Conservation (phyloP, 768 basidiomycete genomes). For the Calvatia gigantea region DNA sequence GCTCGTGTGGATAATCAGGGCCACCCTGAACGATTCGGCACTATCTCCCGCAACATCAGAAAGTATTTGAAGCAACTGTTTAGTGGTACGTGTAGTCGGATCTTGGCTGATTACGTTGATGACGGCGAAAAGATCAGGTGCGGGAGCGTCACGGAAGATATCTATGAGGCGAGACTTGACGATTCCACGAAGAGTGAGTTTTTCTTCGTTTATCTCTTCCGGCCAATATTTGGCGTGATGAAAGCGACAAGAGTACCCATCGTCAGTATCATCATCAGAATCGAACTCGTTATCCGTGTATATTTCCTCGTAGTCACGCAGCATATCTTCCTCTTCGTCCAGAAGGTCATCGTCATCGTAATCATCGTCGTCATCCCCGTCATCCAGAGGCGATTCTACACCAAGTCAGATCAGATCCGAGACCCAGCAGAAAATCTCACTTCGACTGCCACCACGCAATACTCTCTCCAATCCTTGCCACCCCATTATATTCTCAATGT, state of each 20-base stretch:
- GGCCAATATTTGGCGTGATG: slow-evolving; percentile 58
- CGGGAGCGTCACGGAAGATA: slow-evolving; percentile 51
- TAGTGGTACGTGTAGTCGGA: slow-evolving; percentile 25
- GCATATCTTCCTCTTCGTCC: slow-evolving; percentile 20
- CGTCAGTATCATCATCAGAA: slow-evolving; percentile 18
- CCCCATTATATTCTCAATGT: slow-evolving; percentile 49
- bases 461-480: slow-evolving; percentile 51
- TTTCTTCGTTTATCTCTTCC: slow-evolving; percentile 33
- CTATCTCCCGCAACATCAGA: slow-evolving; percentile 41
- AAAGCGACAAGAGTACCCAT: slow-evolving; percentile 31
- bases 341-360: slow-evolving; percentile 22
- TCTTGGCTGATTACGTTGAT: slow-evolving; percentile 37
- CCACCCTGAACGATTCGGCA: slow-evolving; percentile 49
- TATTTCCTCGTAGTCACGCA: slow-evolving; percentile 27
- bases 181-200: slow-evolving; percentile 35
- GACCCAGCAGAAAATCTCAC: slow-evolving; percentile 26
- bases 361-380: slow-evolving; percentile 23
- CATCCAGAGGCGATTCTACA: slow-evolving; percentile 17
- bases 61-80: slow-evolving; percentile 30
- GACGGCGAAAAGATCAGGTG: slow-evolving; percentile 38
- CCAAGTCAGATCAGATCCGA: background rate
- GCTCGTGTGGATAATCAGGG: slow-evolving; percentile 47
- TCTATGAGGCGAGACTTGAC: slow-evolving; percentile 42
- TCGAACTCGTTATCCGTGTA: slow-evolving; percentile 25
- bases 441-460: slow-evolving; percentile 52